These are phyloP conservation scores for Komagataella pseudopastoris DNA, from an alignment of 805 yeast genomes.

Conservation along the genomic window DNA sequence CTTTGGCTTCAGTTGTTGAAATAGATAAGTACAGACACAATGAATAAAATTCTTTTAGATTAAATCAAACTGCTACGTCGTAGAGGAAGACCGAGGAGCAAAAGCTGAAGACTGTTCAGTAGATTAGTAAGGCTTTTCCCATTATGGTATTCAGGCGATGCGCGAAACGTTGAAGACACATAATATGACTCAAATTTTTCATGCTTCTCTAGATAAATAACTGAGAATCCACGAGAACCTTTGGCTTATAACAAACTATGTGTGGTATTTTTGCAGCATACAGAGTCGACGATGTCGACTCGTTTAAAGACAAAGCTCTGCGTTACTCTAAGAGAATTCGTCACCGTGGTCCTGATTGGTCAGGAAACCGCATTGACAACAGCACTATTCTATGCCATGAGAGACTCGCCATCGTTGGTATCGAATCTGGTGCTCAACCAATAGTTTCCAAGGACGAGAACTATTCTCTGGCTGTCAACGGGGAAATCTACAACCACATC, in stretches of 20 bases:
- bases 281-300: slow-evolving; percentile 65
- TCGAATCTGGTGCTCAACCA: slow-evolving; percentile 98
- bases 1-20: too few relatives aligned
- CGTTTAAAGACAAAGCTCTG: slow-evolving; percentile 78
- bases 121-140: not conserved
- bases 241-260: slow-evolving; percentile 29
- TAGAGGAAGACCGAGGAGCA: not conserved
- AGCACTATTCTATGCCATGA: slow-evolving; percentile 82
- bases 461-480: slow-evolving; percentile 78
- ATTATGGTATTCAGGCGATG: not conserved
- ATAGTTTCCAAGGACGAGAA: slow-evolving; percentile 69
- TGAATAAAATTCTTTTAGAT: too few relatives aligned
- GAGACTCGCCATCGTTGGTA: slow-evolving; percentile 94
- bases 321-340: slow-evolving; percentile 86
- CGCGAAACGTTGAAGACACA: not conserved
- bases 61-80: not conserved
- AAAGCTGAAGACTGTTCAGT: not conserved
- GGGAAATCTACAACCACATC: slow-evolving; percentile 97
- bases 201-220: not conserved
- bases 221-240: not conserved
- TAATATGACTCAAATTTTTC: not conserved
- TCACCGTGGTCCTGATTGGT: slow-evolving; percentile 99
- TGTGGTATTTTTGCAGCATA: slow-evolving; percentile 97
- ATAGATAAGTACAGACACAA: too few relatives aligned
- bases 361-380: slow-evolving; percentile 76